Base-by-base conservation (phyloP, 2,329 filamentous ascomycete species). In the Dactylellina drechsleri region DNA sequence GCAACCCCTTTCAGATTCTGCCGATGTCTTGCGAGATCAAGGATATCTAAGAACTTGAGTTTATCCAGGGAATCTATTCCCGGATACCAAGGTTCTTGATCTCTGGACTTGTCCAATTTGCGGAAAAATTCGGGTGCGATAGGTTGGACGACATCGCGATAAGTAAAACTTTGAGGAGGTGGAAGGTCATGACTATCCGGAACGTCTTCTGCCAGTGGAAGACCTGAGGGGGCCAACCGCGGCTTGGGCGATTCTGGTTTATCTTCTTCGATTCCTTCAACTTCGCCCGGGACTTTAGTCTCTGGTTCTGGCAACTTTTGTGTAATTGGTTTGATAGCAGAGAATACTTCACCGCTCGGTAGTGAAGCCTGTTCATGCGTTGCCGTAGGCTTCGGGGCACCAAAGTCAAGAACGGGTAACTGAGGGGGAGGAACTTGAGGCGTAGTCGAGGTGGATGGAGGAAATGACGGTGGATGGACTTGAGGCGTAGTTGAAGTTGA, bases 41-140 rank as follows among this genome's bases (percentile, higher is more conserved):
- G 10, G 26, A 75, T 54, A 31, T 75, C 71, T 5, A n/a, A 36
- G 43, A 68, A 67, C 36, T 60, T 45, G 31, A 68, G 43, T 31
- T 68, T 75, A 20, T 67, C 60, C 45, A 75, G 64, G 40, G 64
- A 68, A 7, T 75, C 71, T 58, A 75, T 59, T 0, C 71, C 71
- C 16, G 71, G 71, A 40, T 75, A 75, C 71, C 71, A 75, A 54
- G 64, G 56, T 50, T 65, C 58, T 23, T 28, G 23, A 26, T 59
- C 52, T 56, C 47, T 58, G 15, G 64, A 65, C n/a, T 49, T 50
- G 49, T 75, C 49, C 16, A 65, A 47, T 47, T 75, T 75, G 18
- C 71, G 71, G 71, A 75, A 65, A 15, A 65, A 68, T 45, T 65
- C 71, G 18, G 52, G 31, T 6, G 64, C 58, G 10, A 75, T 75